Base-by-base conservation (phyloP, 441 rosid species). In the Gossypium davidsonii region DNA sequence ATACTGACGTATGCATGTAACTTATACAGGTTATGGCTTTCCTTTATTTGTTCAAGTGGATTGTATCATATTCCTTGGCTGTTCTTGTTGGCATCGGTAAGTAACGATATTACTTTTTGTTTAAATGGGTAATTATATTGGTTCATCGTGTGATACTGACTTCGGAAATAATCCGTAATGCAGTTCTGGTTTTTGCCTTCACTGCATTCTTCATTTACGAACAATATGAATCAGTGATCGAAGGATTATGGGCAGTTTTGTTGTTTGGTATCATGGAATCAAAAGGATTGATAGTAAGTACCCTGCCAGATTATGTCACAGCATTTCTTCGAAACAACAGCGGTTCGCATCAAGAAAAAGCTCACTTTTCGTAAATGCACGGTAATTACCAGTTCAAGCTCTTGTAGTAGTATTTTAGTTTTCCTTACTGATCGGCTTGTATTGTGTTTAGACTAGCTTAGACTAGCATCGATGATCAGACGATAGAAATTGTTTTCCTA, bases 191-290 rank as follows among this genome's bases (percentile, higher is more conserved):
- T 25, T 80, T 89, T 67, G 78, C 86, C 6, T 92, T 92, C 82
- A 90, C 95, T 1, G 89, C 79, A 73, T 92, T 94, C 91, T 90
- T 90, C 68, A 67, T 85, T 55, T 90, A 88, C 51, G 97, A 92
- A 81, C 97, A 92, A 85, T 85, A 90, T 31, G 97, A 92, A 80
- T 44, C 72, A 7, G 97, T 88, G 84, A 71, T 94, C 2, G 85
- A 88, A 72, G 88, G 85, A 64, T 21, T 89, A 57, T 76, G 81
- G 10, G 70, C 62, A 80, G 25, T 83, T 67, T 67, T 90, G 42
- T 12, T 37, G 3, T 70, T 42, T 34, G 51, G 81, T 79, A 39
- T 74, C 42, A 70, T 74, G 62, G 83, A 56, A 39, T 31, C 80
- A 4, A 79, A 78, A 52, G 76, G 71, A 70, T 58, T 67, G 72